Conservation (phyloP, 371 early-diverging fungal genomes). For the Rhizopus arrhizus region DNA sequence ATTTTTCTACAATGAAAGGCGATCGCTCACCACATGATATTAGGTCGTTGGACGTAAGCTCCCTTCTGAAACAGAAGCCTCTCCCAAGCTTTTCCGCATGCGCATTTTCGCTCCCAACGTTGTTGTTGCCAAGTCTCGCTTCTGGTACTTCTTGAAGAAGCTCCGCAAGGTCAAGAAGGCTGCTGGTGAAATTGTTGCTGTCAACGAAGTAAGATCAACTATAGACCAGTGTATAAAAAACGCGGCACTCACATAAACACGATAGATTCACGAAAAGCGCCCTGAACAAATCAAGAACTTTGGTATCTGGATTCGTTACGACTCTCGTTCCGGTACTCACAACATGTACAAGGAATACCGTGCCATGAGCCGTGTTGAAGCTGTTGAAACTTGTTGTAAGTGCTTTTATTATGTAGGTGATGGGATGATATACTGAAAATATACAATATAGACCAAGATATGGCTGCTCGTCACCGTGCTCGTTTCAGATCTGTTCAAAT, state of each 20-base stretch:
- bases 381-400: conserved; percentile 88
- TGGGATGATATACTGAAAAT: not conserved
- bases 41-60: conserved; percentile 88
- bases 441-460: conserved; percentile 79
- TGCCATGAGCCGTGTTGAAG: conserved; percentile 87
- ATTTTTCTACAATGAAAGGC: not conserved
- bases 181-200: conserved; percentile 90
- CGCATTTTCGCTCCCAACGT: conserved; percentile 97
- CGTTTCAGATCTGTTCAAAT: conserved; percentile 94
- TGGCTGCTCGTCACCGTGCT: conserved; percentile 96
- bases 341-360: conserved; percentile 99
- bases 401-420: conserved; percentile 7
- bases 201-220: conserved; percentile 89
- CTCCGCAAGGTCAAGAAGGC: conserved; percentile 98
- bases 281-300: conserved; percentile 94
- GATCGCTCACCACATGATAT: conserved; percentile 9
- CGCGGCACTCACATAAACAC: not conserved
- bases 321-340: conserved; percentile 97
- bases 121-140: conserved; percentile 96
- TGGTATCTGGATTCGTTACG: conserved; percentile 97
- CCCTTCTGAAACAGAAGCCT: conserved; percentile 88
- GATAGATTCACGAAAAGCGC: conserved; percentile 89
- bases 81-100: conserved; percentile 96
- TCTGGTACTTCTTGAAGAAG: conserved; percentile 98
- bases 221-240: not conserved